phyloP scores from a whole-genome alignment of 257 asterid species.

The Petunia secreta region DNA sequence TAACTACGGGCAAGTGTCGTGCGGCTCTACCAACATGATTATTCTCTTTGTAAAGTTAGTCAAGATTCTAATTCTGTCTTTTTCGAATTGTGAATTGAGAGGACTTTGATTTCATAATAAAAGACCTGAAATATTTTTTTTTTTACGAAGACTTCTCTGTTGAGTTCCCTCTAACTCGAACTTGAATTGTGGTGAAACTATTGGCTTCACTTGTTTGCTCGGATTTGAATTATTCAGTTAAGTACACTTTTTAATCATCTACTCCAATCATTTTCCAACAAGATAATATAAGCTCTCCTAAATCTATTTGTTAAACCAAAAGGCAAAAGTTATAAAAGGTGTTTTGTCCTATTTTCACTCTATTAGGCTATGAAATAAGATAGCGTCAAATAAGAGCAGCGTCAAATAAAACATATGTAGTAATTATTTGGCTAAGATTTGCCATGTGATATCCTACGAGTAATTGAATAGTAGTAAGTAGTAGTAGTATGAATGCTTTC shows the following conservation, averaged over 20 bases:
- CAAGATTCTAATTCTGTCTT: neutral
- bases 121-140: neutral
- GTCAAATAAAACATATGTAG: neutral
- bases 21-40: neutral
- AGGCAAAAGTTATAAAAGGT: neutral
- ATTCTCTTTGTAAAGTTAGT: neutral
- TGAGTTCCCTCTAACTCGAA: neutral
- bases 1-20: neutral
- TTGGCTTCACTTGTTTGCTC: neutral
- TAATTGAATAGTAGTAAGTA: neutral
- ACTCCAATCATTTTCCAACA: neutral
- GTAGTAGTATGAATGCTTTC: neutral
- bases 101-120: neutral
- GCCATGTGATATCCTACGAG: neutral
- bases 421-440: neutral
- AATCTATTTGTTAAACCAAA: neutral
- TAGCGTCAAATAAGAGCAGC: neutral
- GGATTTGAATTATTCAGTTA: neutral
- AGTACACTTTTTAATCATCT: neutral
- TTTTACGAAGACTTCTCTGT: neutral
- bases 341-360: neutral
- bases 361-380: neutral
- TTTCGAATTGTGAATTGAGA: neutral
- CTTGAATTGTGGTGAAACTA: conserved; percentile 6
- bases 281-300: neutral